These are phyloP conservation scores for Hibiscus tridactylites DNA, from an alignment of 345 rosid species.

Conservation along the genomic window DNA sequence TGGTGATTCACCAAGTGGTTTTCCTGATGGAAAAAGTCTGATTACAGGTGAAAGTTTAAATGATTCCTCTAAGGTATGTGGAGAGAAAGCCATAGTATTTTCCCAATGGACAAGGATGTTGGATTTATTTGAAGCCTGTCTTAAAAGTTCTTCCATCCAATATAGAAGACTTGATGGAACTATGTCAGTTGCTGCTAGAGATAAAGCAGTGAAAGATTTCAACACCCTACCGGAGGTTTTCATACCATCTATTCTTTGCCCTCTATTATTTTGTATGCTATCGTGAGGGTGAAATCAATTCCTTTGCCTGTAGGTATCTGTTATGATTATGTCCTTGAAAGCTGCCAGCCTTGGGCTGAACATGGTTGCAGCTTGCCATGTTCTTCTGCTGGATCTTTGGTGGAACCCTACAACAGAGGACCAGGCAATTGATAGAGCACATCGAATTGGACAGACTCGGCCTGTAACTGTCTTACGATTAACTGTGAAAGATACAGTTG, in stretches of 20 bases:
- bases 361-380: slow-evolving; percentile 96
- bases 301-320: slow-evolving; percentile 51
- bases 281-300: neutral
- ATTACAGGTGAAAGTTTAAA: slow-evolving; percentile 14
- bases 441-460: slow-evolving; percentile 94
- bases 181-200: slow-evolving; percentile 92
- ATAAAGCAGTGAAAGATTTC: slow-evolving; percentile 95
- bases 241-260: neutral
- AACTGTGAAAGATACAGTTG: slow-evolving; percentile 84
- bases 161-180: slow-evolving; percentile 98
- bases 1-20: slow-evolving; percentile 10
- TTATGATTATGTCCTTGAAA: slow-evolving; percentile 94
- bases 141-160: slow-evolving; percentile 57
- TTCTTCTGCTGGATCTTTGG: slow-evolving; percentile 84
- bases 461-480: slow-evolving; percentile 75
- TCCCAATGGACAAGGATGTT: slow-evolving; percentile 98
- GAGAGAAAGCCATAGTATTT: slow-evolving; percentile 87
- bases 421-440: slow-evolving; percentile 98
- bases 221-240: slow-evolving; percentile 85
- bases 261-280: neutral
- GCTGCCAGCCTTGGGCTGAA: slow-evolving; percentile 98
- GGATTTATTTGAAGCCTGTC: slow-evolving; percentile 75
- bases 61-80: slow-evolving; percentile 28
- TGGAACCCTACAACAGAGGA: slow-evolving; percentile 99
- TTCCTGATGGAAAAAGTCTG: slow-evolving; percentile 15